Conservation (phyloP, 768 basidiomycete genomes). For the Pholiota conissans region DNA sequence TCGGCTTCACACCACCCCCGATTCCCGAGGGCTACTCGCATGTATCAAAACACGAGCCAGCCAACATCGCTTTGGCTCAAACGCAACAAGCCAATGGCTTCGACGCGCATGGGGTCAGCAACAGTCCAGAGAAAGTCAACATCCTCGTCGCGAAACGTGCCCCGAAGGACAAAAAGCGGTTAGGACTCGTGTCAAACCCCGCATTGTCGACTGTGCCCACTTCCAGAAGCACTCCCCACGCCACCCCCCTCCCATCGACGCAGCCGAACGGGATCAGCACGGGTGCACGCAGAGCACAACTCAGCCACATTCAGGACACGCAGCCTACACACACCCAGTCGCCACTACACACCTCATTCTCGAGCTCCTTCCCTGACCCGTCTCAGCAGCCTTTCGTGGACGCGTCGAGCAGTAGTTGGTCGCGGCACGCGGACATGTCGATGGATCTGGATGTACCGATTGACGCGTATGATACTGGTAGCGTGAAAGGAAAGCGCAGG, state of each 20-base stretch:
- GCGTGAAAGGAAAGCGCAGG: conserved; percentile 52
- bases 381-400: conserved; percentile 49
- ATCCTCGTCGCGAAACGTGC: conserved; percentile 74
- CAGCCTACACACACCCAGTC: conserved; percentile 12
- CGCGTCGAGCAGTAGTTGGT: conserved; percentile 36
- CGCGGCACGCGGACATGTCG: conserved; percentile 25
- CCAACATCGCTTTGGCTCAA: conserved; percentile 31
- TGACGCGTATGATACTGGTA: conserved; percentile 49
- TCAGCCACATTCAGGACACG: conserved; percentile 29
- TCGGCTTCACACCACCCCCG: conserved; percentile 69
- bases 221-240: conserved; percentile 4
- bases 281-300: conserved; percentile 35
- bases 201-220: conserved; percentile 12
- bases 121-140: conserved; percentile 62
- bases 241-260: conserved; percentile 20
- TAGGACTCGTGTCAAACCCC: conserved; percentile 17
- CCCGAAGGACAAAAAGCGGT: conserved; percentile 61
- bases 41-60: conserved; percentile 31
- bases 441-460: conserved; percentile 58
- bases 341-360: conserved; percentile 14
- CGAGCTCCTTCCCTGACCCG: conserved; percentile 44
- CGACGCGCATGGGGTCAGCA: conserved; percentile 27
- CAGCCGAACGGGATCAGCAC: conserved; percentile 21
- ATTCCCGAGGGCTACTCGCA: conserved; percentile 75
- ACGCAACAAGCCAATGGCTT: conserved; percentile 34